Evolutionary conservation across 768 basidiomycete species (phyloP).

Genomic region (Asterophora lycoperdoides): DNA sequence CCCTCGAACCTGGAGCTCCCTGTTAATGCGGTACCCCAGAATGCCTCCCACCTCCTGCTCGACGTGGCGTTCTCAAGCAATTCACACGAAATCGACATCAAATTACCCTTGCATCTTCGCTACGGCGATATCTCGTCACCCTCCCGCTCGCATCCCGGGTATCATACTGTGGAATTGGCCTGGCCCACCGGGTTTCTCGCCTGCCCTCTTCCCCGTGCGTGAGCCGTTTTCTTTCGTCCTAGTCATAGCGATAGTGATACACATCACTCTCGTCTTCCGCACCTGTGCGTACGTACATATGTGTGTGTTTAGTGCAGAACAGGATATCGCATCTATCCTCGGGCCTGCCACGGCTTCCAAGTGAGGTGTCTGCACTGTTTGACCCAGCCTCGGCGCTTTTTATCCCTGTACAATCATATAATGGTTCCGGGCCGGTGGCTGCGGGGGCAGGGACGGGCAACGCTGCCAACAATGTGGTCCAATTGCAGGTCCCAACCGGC

Average conservation of each 20-base stretch:
- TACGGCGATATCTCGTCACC: constrained; percentile 31
- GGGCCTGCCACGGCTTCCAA: constrained; percentile 9
- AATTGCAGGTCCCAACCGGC: constrained; percentile 37
- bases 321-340: background rate
- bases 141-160: constrained; percentile 13
- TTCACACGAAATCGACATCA: constrained; percentile 23
- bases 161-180: constrained; percentile 26
- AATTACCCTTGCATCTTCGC: constrained; percentile 44
- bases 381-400: constrained; percentile 12
- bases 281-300: no score
- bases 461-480: no score
- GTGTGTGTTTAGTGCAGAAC: constrained; percentile 1
- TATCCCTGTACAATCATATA: constrained; percentile 19
- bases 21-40: constrained; percentile 31
- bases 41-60: constrained; percentile 24
- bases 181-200: constrained; percentile 37
- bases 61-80: constrained; percentile 14
- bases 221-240: background rate
- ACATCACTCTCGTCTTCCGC: no score
- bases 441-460: no score
- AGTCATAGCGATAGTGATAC: no score
- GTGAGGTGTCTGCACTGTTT: constrained; percentile 17
- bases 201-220: constrained; percentile 29
- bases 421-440: constrained; percentile 1
- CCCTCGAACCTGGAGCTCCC: constrained; percentile 44